phyloP scores from a whole-genome alignment of 2,329 filamentous ascomycete species.

The Hymenoscyphus fructigenus region DNA sequence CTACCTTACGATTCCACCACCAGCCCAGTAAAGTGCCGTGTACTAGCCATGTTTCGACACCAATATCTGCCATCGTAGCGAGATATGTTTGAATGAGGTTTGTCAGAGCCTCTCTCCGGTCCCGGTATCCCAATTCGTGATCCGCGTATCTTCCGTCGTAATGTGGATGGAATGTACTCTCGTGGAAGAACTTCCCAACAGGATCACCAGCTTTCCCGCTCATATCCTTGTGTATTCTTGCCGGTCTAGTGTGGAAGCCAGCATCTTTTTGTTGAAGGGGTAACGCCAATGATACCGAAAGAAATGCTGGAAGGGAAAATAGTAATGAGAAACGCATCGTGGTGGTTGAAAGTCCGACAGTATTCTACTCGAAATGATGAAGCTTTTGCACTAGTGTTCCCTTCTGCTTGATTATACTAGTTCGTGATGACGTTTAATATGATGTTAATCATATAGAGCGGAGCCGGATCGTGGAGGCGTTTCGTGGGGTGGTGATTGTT shows the following conservation, averaged over 20 bases:
- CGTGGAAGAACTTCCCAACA: slow-evolving; percentile 39
- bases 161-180: slow-evolving; percentile 39
- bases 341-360: neutral
- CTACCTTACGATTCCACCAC: slow-evolving; percentile 70
- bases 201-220: slow-evolving; percentile 33
- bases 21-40: slow-evolving; percentile 82
- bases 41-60: slow-evolving; percentile 55
- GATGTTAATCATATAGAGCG: neutral
- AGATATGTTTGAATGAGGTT: slow-evolving; percentile 77
- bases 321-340: slow-evolving; percentile 34
- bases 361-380: neutral
- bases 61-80: slow-evolving; percentile 60
- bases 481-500: neutral
- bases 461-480: neutral
- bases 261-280: slow-evolving; percentile 34
- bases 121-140: slow-evolving; percentile 43
- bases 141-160: slow-evolving; percentile 44
- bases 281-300: slow-evolving; percentile 27
- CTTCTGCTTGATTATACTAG: no score
- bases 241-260: slow-evolving; percentile 34
- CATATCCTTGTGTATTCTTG: slow-evolving; percentile 34
- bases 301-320: slow-evolving; percentile 26
- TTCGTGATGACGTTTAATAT: neutral
- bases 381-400: neutral
- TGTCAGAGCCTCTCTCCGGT: slow-evolving; percentile 52